Conservation (phyloP, 1,139 yeast genomes). For the Nakaseomyces bracarensis region DNA sequence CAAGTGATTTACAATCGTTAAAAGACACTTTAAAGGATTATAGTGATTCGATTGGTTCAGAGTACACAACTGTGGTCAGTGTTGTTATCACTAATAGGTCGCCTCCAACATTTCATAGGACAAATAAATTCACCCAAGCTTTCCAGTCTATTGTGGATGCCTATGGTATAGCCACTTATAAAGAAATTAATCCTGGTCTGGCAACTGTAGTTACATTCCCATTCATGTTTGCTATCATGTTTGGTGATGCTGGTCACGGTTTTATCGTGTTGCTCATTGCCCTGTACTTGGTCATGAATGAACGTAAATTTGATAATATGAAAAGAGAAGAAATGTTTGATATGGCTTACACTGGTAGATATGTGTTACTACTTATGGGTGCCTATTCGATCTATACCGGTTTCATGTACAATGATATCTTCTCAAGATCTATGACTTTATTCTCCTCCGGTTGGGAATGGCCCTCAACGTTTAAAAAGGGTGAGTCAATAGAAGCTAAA, state of each 20-base stretch:
- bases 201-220: slow-evolving; percentile 78
- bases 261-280: slow-evolving; percentile 57
- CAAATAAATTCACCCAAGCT: slow-evolving; percentile 68
- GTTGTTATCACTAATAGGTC: slow-evolving; percentile 56
- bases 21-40: slow-evolving; percentile 34
- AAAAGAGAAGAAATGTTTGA: slow-evolving; percentile 73
- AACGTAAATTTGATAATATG: slow-evolving; percentile 48
- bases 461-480: slow-evolving; percentile 51
- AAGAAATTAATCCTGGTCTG: slow-evolving; percentile 74
- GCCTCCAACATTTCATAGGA: slow-evolving; percentile 74
- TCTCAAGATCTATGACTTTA: slow-evolving; percentile 67
- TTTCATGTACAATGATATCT: slow-evolving; percentile 63
- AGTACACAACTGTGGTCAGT: slow-evolving; percentile 57
- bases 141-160: slow-evolving; percentile 75
- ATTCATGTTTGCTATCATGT: slow-evolving; percentile 81
- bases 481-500: slow-evolving; percentile 49
- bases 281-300: slow-evolving; percentile 49
- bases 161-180: slow-evolving; percentile 67
- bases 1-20: slow-evolving; percentile 39
- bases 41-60: slow-evolving; percentile 33
- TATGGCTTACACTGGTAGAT: slow-evolving; percentile 74
- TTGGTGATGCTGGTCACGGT: slow-evolving; percentile 82
- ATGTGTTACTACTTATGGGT: slow-evolving; percentile 68
- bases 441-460: slow-evolving; percentile 71
- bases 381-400: slow-evolving; percentile 74